Base-by-base conservation (phyloP, 805 yeast species). In the Spencermartinsiella europaea region DNA sequence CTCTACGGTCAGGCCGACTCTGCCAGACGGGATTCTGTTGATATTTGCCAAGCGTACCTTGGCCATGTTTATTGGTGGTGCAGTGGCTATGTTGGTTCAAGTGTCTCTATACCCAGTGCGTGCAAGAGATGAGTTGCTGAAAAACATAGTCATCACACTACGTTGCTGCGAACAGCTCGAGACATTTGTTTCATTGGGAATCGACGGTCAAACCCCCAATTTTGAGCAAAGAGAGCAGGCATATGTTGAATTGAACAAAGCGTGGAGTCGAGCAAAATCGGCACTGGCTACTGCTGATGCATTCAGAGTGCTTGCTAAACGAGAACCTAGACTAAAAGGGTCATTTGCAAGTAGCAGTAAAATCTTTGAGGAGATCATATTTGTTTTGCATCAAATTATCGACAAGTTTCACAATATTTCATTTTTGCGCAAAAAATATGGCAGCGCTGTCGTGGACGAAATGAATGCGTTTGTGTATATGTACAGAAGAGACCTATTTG, bases 31-130 rank as follows among this genome's bases (percentile, higher is more conserved):
- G 0, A 74, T 75, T 43, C 48, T 65, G 20, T 60, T 59, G 5
- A 74, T 70, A 53, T 76, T 73, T 56, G 77, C 72, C 2, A 76
- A 74, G 48, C 62, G 80, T 52, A 72, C 77, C 55, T 48, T 76
- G 4, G 76, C 80, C 0, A 72, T 74, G 60, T 66, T 74, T 2
- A 69, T 74, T 51, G 80, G 80, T 44, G 77, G 79, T 20, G 67
- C 66, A 3, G 67, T 71, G 5, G 77, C 79, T 0, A 46, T 74
- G 39, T 34, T 72, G 5, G 74, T 74, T 12, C 80, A 76, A 48
- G 52, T 73, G 5, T 44, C 65, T 0, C 53, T 76, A 37, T 75
- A 73, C 50, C 80, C 80, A 0, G 66, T 69, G 5, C 72, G 68
- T 42, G 78, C 80, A 0, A 60, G 79, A 42, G 75, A 69, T 41